These are phyloP conservation scores for Dendrobium huoshanense DNA, from an alignment of 106 monocot species.

Conservation along the genomic window DNA sequence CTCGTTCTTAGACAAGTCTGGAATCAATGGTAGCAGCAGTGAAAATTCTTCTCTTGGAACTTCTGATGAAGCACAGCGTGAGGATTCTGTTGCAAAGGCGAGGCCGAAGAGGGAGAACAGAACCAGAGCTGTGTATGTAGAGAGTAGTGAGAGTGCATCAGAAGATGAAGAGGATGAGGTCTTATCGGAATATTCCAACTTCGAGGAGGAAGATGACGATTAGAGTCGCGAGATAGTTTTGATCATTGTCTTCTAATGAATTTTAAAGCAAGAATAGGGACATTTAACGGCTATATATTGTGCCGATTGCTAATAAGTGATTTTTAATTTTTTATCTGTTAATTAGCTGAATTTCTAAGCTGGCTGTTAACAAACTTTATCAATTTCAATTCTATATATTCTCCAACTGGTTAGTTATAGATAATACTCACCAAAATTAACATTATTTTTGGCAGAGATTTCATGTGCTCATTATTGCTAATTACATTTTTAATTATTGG, in stretches of 20 bases:
- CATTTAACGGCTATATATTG: too few species aligned
- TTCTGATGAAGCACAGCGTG: slow-evolving; percentile 1
- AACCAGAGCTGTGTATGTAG: slow-evolving; percentile 15
- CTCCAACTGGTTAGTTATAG: too few species aligned
- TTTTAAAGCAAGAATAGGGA: neutral
- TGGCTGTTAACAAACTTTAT: too few species aligned
- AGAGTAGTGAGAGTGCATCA: neutral
- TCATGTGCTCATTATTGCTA: too few species aligned
- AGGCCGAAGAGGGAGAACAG: slow-evolving; percentile 34
- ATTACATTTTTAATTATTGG: too few species aligned
- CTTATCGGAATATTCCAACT: slow-evolving; percentile 42
- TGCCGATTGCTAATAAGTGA: too few species aligned
- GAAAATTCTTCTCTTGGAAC: neutral
- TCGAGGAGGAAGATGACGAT: slow-evolving; percentile 26
- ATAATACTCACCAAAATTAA: too few species aligned
- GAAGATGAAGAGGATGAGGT: slow-evolving; percentile 21
- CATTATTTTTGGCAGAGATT: too few species aligned
- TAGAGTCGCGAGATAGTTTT: neutral
- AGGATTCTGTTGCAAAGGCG: slow-evolving; percentile 11
- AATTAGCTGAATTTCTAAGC: too few species aligned
- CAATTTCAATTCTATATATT: too few species aligned
- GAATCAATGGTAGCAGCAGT: neutral
- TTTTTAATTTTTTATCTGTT: too few species aligned
- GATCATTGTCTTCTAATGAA: neutral
- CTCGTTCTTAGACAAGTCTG: slow-evolving; percentile 22